Evolutionary conservation across 306 rosid species (phyloP).

Genomic region (Prunus salicina): DNA sequence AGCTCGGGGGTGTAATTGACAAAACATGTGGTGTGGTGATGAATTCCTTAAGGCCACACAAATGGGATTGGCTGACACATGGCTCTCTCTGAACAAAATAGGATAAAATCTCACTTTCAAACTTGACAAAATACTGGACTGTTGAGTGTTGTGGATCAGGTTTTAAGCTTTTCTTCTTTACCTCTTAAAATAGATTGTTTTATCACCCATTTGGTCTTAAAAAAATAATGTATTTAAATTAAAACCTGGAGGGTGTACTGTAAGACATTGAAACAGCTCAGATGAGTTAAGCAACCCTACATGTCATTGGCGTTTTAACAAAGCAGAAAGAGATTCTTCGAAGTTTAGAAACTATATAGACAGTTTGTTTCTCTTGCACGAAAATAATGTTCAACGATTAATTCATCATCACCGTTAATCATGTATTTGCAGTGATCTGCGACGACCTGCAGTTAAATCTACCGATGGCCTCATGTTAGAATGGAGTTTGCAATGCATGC

Average conservation of each 20-base stretch:
- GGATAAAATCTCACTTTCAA: not conserved
- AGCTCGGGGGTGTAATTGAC: not conserved
- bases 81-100: conserved; percentile 16
- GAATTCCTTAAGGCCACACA: conserved; percentile 24
- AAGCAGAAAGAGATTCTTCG: not conserved
- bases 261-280: not conserved
- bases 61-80: conserved; percentile 29
- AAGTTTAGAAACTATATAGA: not conserved
- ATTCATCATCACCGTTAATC: not conserved
- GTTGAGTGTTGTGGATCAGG: not conserved
- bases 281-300: not conserved
- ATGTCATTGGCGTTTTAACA: not conserved
- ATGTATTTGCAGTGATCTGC: not conserved
- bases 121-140: not conserved
- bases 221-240: not conserved
- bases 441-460: not conserved
- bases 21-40: conserved; percentile 17
- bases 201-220: not conserved
- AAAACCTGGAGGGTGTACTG: not conserved
- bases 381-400: not conserved
- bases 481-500: not conserved
- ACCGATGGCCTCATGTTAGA: not conserved
- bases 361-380: not conserved
- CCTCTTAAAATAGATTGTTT: not conserved
- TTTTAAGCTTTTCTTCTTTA: not conserved